These are phyloP conservation scores for Ceratocystis huliohia DNA, from an alignment of 2,329 filamentous ascomycete genomes.

Conservation along the genomic window DNA sequence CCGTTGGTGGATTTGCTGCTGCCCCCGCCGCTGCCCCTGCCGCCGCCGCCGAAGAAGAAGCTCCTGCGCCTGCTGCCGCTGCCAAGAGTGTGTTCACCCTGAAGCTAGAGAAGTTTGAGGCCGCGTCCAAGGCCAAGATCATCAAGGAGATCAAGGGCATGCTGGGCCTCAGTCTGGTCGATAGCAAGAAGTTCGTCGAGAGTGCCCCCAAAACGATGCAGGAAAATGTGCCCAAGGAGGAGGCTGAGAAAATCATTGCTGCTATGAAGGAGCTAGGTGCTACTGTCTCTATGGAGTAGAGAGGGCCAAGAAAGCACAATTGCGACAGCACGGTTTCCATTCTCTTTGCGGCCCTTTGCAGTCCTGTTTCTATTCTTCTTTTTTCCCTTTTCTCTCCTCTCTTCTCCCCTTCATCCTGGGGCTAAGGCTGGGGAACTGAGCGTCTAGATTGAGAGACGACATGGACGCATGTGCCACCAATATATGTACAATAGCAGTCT, in stretches of 20 bases:
- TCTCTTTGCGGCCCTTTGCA: slow-evolving; percentile 7
- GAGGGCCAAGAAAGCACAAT: not conserved
- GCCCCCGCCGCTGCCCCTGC: slow-evolving; percentile 46
- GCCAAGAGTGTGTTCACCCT: slow-evolving; percentile 97
- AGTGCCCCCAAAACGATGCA: slow-evolving; percentile 97
- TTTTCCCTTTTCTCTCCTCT: not conserved
- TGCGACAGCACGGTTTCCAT: not conserved
- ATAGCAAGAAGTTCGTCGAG: slow-evolving; percentile 99
- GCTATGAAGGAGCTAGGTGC: slow-evolving; percentile 87
- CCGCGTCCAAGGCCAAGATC: slow-evolving; percentile 86
- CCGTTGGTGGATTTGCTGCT: slow-evolving; percentile 77
- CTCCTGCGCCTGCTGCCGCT: slow-evolving; percentile 74
- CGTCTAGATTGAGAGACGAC: not conserved
- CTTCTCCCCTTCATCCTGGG: not conserved
- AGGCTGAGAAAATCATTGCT: slow-evolving; percentile 96
- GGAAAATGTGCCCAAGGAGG: slow-evolving; percentile 97
- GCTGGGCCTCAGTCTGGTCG: slow-evolving; percentile 88
- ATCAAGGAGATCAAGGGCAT: slow-evolving; percentile 99
- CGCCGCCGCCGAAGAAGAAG: slow-evolving; percentile 54
- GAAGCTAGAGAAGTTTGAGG: slow-evolving; percentile 83
- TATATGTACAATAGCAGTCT: slow-evolving; percentile 13
- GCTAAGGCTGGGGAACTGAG: not conserved
- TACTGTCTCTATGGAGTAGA: slow-evolving; percentile 80
- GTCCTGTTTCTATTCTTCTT: slow-evolving; percentile 3
- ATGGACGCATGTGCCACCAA: slow-evolving; percentile 1